Percentiles rank a stretch among this genome's conserved stretches.
These are phyloP conservation scores for Tylopilus balloui DNA, from an alignment of 768 basidiomycete species.

Conservation along the genomic window DNA sequence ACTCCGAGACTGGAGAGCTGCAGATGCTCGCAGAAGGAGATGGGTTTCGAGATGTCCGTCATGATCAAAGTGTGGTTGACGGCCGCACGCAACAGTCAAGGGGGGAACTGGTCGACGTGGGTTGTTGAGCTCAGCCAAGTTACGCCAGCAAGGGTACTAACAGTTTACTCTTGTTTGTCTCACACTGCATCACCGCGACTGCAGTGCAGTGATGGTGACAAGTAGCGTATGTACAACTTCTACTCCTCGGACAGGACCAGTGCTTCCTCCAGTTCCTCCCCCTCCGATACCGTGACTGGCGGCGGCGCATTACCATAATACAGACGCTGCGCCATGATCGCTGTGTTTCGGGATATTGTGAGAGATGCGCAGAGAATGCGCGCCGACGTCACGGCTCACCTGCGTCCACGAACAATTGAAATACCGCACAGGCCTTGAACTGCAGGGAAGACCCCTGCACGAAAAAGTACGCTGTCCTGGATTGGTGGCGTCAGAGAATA, in stretches of 20 bases:
- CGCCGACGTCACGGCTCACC: conserved; percentile 42
- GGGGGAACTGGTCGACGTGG: conserved; percentile 18
- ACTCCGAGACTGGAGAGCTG: conserved; percentile 95
- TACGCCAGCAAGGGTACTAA: conserved; percentile 16
- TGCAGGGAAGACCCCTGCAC: conserved; percentile 65
- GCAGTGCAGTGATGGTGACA: no score
- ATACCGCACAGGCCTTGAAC: conserved; percentile 79
- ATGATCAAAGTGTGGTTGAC: conserved; percentile 22
- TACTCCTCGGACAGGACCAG: conserved; percentile 62
- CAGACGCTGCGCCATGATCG: conserved; percentile 69
- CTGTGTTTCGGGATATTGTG: conserved; percentile 36
- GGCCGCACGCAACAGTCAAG: conserved; percentile 14
- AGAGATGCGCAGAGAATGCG: conserved; percentile 5
- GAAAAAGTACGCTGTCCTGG: conserved; percentile 79
- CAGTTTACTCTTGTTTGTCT: conserved; percentile 33
- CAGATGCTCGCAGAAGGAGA: conserved; percentile 84
- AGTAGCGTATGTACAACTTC: conserved; percentile 16
- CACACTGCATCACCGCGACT: conserved; percentile 12
- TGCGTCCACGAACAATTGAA: conserved; percentile 75
- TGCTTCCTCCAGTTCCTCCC: conserved; percentile 69
- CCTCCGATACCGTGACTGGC: conserved; percentile 42
- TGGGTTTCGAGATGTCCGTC: conserved; percentile 55
- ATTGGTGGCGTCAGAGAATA: conserved; percentile 16
- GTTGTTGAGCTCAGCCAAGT: conserved; percentile 17
- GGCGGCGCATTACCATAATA: conserved; percentile 70